Evolutionary conservation across 2,329 filamentous ascomycete genomes (phyloP), one percentile per base, ranked within the genome.

Genomic region (Colletotrichum musae): DNA sequence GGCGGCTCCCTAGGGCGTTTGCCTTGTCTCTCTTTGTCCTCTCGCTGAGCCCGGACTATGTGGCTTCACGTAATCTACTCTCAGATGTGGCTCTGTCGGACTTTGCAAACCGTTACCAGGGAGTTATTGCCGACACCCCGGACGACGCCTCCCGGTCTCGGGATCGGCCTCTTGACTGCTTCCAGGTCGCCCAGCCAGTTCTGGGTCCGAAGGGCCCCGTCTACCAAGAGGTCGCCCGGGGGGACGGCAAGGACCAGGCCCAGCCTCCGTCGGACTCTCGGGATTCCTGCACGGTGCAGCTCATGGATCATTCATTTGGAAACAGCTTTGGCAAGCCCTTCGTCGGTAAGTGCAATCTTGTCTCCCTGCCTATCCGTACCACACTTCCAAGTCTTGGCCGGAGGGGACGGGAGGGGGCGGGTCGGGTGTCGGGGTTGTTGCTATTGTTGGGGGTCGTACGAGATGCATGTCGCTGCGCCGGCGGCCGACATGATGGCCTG

Each of bases 301-400:
- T 95, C 64, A 93, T 94, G 88, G 82, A 90, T 3, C 86, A 94
- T 79, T 85, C 87, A 0, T 95, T 95, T 82, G 92, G 83, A 12
- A 88, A 82, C 71, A 94, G 92, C 71, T 95, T 94, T 77, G 91
- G 90, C n/a, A 77, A 85, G 41, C 93, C 93, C 1, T 95, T 90
- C 76, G 84, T 94, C 73, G 91, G 92, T 89, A 81, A 80, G 86
- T 80, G 24, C 24, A 58, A 5, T 24, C 18, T 43, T 26, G n/a
- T 43, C 50, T 15, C 24, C 16, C 9, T 63, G 26, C 51, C 7
- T 43, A 50, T 13, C n/a, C n/a, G 16, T 48, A 21, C n/a, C 51
- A n/a, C 4, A 16, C 15, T 16, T n/a, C 43, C 16, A 47, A 15
- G 45, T 7, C 45, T 16, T 47, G 16, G 45, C 18, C 5, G 6